Base-by-base conservation (phyloP, 2,329 filamentous ascomycete species). In the Verticillium dahliae region DNA sequence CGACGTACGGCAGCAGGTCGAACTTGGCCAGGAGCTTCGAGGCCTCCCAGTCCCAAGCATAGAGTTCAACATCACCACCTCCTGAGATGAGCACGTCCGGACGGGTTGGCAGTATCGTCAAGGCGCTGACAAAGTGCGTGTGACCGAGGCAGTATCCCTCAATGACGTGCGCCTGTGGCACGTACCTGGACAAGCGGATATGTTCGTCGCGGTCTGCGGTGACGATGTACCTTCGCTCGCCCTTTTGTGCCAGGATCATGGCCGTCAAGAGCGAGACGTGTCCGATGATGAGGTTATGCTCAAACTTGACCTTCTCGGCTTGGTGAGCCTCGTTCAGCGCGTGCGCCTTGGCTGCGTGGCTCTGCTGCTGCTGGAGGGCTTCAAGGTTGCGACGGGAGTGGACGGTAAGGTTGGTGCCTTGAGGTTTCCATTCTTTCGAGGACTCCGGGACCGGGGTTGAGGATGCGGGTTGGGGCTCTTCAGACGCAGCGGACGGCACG, bases 201-300 rank as follows among this genome's bases (percentile, higher is more conserved):
- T 99, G 95, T 66, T 86, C 80, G 70, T 85, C 83, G 13, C 84
- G 78, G 65, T 86, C 81, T 6, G 77, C 79, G 0, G 84, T 85
- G 66, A 87, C 66, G 70, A 86, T 83, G 66, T 85, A 85, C 15
- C 73, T 73, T 34, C 73, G 72, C 31, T 67, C 73, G 63, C 67
- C 76, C 65, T 66, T 80, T 71, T 70, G 77, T 6, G 80, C 81
- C 52, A 86, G 79, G 2, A 80, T 74, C 59, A 97, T 73, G 69
- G 91, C 88, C 1, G 93, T 97, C 58, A 99, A 85, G 85, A 98
- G 90, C 1, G 94, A 97, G 14, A 99, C 95, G 75, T 99, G 95
- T 13, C 95, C 95, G 0, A 99, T 85, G 7, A 97, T 80, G 1
- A 97, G 80, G 41, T 88, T 85, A 67, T 92, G 85, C 68, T 92